phyloP scores from a whole-genome alignment of 139 green algal genomes.

The Chlamydomonas sp. region DNA sequence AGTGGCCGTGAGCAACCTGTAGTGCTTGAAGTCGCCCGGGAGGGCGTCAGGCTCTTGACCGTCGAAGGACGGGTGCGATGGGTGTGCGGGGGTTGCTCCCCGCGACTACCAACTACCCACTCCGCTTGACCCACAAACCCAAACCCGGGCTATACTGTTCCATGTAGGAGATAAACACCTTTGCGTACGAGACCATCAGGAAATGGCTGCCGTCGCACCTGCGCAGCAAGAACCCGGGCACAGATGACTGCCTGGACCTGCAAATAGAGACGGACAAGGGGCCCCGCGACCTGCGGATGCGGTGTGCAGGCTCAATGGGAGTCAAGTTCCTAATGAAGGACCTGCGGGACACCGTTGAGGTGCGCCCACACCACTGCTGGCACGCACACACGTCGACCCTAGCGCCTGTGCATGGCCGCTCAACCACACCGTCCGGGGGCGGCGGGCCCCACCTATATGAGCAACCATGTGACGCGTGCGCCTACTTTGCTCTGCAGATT shows the following conservation, averaged over 20 bases:
- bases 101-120: no score
- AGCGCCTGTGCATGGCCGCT: no score
- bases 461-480: not conserved
- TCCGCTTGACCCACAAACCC: not conserved
- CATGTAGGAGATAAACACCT: constrained; percentile 63
- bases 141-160: not conserved
- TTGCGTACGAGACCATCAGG: constrained; percentile 67
- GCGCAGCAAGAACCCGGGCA: constrained; percentile 62
- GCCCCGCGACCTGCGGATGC: constrained; percentile 67
- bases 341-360: constrained; percentile 57
- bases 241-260: constrained; percentile 65
- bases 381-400: no score
- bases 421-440: no score
- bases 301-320: constrained; percentile 29
- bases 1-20: constrained; percentile 51
- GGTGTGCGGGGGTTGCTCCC: no score
- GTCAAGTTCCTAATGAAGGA: constrained; percentile 60
- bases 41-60: constrained; percentile 42
- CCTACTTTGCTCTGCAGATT: not conserved
- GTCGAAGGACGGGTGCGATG: constrained; percentile 10
- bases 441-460: no score
- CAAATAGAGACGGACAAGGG: constrained; percentile 68
- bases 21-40: constrained; percentile 32
- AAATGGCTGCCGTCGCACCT: constrained; percentile 73
- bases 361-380: not conserved